Evolutionary conservation across 1,284 basidiomycete genomes (phyloP).

Genomic region (Papiliotrema laurentii): DNA sequence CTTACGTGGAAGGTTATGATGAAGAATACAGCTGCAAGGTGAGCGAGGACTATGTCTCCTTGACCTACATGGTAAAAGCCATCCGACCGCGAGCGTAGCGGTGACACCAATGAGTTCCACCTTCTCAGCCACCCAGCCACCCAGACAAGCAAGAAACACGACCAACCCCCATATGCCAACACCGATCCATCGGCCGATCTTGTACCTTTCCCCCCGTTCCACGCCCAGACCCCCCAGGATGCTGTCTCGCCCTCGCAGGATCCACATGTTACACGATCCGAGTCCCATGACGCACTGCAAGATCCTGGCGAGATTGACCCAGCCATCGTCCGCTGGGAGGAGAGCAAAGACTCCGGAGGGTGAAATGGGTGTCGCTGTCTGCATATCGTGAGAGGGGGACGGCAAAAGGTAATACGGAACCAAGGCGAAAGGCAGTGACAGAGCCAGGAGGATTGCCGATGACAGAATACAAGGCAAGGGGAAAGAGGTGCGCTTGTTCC

Average conservation of each 20-base stretch:
- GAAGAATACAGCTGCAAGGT: conserved; percentile 45
- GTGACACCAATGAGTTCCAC: conserved; percentile 43
- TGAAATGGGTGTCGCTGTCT: conserved; percentile 14
- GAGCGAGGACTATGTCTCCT: not conserved
- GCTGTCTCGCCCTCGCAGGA: conserved; percentile 43
- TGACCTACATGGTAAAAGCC: conserved; percentile 46
- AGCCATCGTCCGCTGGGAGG: conserved; percentile 38
- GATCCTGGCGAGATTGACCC: conserved; percentile 45
- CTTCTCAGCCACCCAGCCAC: conserved; percentile 40
- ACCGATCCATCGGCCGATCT: conserved; percentile 42
- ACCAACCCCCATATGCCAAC: conserved; percentile 38
- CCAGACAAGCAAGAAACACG: conserved; percentile 33
- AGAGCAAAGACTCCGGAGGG: conserved; percentile 33
- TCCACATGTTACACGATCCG: conserved; percentile 38
- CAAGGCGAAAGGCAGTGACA: conserved; percentile 44
- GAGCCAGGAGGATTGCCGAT: conserved; percentile 30
- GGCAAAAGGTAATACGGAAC: conserved; percentile 49
- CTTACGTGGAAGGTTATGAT: conserved; percentile 50
- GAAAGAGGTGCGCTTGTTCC: conserved; percentile 36
- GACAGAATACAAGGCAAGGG: conserved; percentile 40
- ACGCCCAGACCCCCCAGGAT: conserved; percentile 35
- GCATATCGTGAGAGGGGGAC: conserved; percentile 3
- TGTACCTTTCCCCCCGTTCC: conserved; percentile 33
- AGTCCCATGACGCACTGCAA: conserved; percentile 36
- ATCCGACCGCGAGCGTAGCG: conserved; percentile 41